Evolutionary conservation across 768 basidiomycete genomes (phyloP), one percentile per base, ranked within the genome.

Genomic region (Hygrocybe coccinea): DNA sequence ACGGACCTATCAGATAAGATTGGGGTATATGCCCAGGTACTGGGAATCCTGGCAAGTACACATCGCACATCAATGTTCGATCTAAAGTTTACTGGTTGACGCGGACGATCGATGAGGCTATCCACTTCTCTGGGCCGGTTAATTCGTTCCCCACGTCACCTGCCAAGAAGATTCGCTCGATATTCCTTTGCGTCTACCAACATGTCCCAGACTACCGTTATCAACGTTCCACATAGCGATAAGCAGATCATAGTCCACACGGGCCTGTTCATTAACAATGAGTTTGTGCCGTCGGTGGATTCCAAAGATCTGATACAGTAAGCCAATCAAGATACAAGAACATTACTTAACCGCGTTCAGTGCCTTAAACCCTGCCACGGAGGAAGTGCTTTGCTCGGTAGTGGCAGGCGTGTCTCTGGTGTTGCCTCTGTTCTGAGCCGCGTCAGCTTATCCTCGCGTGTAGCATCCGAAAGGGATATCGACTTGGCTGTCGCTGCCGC

Each of bases 191-290:
- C n/a, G 29, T 29, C 50, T 33, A 37, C 59, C 60, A 74, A 65
- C 60, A 85, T 86, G 83, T 63, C 79, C 47, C 73, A 70, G 54
- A 60, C 68, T 50, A 71, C 68, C 51, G 72, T 67, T 35, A 59
- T 85, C 46, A 63, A 66, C 50, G 62, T 83, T 55, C 70, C 76
- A 29, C 65, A 69, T 50, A 67, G 73, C 24, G 71, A 75, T 52
- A 82, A 79, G 67, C 65, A 74, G 63, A 74, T 91, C 49, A 74
- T 74, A 35, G 77, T 94, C 36, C 85, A 86, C 9, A 91, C 89
- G 6, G 91, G 91, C 15, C 78, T 95, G 22, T 97, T 91, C 75
- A 94, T 97, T 72, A 85, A 94, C 76, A 91, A 91, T 67, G 80
- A 92, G 65, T 95, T 92, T 64, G 86, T 90, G 25, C 68, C 83